These are phyloP conservation scores for Tetrapisispora taiwanensis DNA, from an alignment of 805 yeast species.

Conservation along the genomic window DNA sequence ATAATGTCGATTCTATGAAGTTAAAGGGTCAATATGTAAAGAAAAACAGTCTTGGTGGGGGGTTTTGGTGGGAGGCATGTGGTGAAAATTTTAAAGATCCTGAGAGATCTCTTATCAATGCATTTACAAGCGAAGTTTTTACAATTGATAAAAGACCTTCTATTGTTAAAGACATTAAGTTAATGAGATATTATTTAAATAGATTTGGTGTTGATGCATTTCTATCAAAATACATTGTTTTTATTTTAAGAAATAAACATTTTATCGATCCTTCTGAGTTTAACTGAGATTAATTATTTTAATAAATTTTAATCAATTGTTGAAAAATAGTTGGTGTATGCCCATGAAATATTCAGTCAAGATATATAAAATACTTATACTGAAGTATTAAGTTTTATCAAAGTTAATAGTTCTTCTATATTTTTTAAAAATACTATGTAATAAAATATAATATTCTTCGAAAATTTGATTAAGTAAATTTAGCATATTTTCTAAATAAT, in stretches of 20 bases:
- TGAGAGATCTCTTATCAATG: slow-evolving; percentile 34
- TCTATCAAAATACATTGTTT: slow-evolving; percentile 4
- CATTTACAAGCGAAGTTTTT: slow-evolving; percentile 32
- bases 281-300: too few relatives aligned
- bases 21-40: slow-evolving; percentile 52
- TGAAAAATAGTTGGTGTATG: too few relatives aligned
- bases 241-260: background rate
- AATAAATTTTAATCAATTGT: too few relatives aligned
- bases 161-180: slow-evolving; percentile 11
- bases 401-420: too few relatives aligned
- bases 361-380: too few relatives aligned
- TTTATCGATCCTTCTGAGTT: too few relatives aligned
- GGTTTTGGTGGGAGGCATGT: slow-evolving; percentile 91
- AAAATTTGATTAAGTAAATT: too few relatives aligned
- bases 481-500: too few relatives aligned
- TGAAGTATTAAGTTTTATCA: too few relatives aligned
- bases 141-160: slow-evolving; percentile 8
- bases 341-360: too few relatives aligned
- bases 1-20: slow-evolving; percentile 43
- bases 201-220: slow-evolving; percentile 13
- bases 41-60: slow-evolving; percentile 55
- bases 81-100: slow-evolving; percentile 45
- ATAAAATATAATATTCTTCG: too few relatives aligned
- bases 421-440: too few relatives aligned
- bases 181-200: slow-evolving; percentile 12